A percentile compares a stretch with the other conserved stretches of the same genome.
These are phyloP conservation scores for Priceomyces melissophilus DNA, from an alignment of 805 yeast genomes.

Conservation along the genomic window DNA sequence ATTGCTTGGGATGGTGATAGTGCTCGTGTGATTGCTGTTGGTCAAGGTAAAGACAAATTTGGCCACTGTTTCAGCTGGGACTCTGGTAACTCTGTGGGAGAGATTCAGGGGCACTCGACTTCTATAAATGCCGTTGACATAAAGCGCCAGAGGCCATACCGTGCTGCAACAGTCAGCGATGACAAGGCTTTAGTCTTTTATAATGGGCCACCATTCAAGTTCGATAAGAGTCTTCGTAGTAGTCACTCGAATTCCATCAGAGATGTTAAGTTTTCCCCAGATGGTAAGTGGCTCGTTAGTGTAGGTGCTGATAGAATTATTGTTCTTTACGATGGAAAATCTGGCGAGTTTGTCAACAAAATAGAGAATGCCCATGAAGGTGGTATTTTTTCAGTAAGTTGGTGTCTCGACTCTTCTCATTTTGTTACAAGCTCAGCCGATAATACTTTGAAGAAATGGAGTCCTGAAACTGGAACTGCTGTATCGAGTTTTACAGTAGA, in stretches of 20 bases:
- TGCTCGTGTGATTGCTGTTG: slow-evolving; percentile 85
- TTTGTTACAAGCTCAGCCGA: slow-evolving; percentile 88
- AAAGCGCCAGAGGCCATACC: slow-evolving; percentile 82
- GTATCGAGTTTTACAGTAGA: slow-evolving; percentile 46
- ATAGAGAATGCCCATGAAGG: slow-evolving; percentile 61
- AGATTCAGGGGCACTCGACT: slow-evolving; percentile 87
- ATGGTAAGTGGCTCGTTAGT: slow-evolving; percentile 69
- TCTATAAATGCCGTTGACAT: slow-evolving; percentile 80
- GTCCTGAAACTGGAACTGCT: slow-evolving; percentile 34
- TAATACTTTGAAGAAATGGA: slow-evolving; percentile 66
- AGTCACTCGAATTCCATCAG: slow-evolving; percentile 75
- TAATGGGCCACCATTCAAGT: slow-evolving; percentile 93
- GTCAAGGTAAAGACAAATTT: slow-evolving; percentile 85
- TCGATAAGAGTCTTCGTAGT: slow-evolving; percentile 65
- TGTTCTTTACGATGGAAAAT: slow-evolving; percentile 79
- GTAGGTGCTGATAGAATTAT: slow-evolving; percentile 84
- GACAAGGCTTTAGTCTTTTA: slow-evolving; percentile 81
- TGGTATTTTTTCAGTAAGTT: slow-evolving; percentile 75
- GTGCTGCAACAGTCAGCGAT: slow-evolving; percentile 91
- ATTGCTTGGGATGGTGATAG: slow-evolving; percentile 92
- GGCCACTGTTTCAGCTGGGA: slow-evolving; percentile 95
- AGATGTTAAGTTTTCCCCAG: slow-evolving; percentile 79
- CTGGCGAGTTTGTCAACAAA: slow-evolving; percentile 67
- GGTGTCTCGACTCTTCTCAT: slow-evolving; percentile 52
- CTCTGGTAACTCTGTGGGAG: slow-evolving; percentile 96